A percentile compares a stretch with the other conserved stretches of the same genome.
phyloP scores from a whole-genome alignment of 805 yeast species.

The Tetrapisispora pingtungensis region DNA sequence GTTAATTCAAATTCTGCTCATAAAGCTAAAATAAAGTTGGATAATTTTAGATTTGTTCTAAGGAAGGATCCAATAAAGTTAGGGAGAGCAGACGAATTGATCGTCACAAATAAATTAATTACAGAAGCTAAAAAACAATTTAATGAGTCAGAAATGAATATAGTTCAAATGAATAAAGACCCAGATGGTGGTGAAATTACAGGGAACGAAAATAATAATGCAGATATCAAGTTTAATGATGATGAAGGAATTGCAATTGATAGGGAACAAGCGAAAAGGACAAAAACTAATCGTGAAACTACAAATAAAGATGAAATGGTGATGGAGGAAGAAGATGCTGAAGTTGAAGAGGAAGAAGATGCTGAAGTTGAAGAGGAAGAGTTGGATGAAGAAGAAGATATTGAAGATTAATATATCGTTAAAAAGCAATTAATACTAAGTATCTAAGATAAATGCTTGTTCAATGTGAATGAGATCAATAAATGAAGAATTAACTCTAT shows the following conservation, averaged over 20 bases:
- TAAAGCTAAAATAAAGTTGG: conserved; percentile 56
- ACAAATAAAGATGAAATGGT: neutral
- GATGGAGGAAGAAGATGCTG: conserved; percentile 8
- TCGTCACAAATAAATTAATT: conserved; percentile 49
- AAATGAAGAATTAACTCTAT: too few relatives aligned
- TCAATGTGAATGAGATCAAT: too few relatives aligned
- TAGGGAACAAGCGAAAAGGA: neutral
- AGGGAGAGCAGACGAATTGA: conserved; percentile 59
- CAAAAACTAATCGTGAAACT: neutral
- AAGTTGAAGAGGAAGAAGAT: conserved; percentile 24
- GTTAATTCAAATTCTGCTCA: conserved; percentile 29
- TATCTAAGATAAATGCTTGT: too few relatives aligned
- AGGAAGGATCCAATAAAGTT: conserved; percentile 56
- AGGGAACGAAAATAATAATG: neutral
- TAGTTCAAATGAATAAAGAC: neutral
- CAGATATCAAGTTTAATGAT: neutral
- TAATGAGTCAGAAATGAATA: conserved; percentile 43
- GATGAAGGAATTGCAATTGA: neutral
- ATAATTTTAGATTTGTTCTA: conserved; percentile 62
- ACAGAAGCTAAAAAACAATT: conserved; percentile 58
- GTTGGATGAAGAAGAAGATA: conserved; percentile 9
- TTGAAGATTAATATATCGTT: conserved; percentile 4
- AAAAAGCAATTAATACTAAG: too few relatives aligned
- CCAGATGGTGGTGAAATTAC: neutral
- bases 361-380: conserved; percentile 16